phyloP scores from a whole-genome alignment of 208 protist species.

The Crithidia fasciculata region DNA sequence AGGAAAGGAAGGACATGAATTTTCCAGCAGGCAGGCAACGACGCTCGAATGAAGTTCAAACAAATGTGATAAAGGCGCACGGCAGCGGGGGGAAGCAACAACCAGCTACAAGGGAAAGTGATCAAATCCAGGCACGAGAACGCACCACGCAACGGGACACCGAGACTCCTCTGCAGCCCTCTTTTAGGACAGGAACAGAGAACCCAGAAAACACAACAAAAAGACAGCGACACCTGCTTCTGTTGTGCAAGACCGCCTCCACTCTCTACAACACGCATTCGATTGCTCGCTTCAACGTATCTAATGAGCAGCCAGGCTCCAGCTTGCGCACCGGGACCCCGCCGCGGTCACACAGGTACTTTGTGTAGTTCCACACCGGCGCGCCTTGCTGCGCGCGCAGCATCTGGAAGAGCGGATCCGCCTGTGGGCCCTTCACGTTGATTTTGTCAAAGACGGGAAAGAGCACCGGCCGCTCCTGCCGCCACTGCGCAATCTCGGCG shows the following conservation, averaged over 20 bases:
- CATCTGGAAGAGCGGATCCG: constrained; percentile 65
- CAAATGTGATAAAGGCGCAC: too few relatives aligned
- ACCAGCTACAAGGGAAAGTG: too few relatives aligned
- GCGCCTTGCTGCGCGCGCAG: constrained; percentile 51
- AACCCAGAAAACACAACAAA: not conserved
- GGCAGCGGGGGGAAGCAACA: too few relatives aligned
- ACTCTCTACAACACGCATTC: constrained; percentile 24
- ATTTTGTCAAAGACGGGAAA: constrained; percentile 73
- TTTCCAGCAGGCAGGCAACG: too few relatives aligned
- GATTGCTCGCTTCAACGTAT: constrained; percentile 28
- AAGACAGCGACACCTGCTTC: too few relatives aligned
- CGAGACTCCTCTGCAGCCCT: too few relatives aligned
- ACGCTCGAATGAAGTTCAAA: too few relatives aligned
- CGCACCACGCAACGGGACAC: too few relatives aligned
- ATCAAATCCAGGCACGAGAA: too few relatives aligned
- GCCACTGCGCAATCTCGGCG: constrained; percentile 48
- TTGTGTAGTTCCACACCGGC: constrained; percentile 78
- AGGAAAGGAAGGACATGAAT: too few relatives aligned
- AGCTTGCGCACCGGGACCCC: constrained; percentile 46
- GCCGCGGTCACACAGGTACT: constrained; percentile 63
- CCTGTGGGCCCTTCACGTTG: constrained; percentile 50
- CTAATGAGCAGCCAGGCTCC: constrained; percentile 28
- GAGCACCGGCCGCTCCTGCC: constrained; percentile 20
- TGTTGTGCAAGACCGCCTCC: too few relatives aligned
- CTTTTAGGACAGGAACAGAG: too few relatives aligned